Conservation (phyloP, 2,329 filamentous ascomycete genomes). For the Elsinoe necatrix region DNA sequence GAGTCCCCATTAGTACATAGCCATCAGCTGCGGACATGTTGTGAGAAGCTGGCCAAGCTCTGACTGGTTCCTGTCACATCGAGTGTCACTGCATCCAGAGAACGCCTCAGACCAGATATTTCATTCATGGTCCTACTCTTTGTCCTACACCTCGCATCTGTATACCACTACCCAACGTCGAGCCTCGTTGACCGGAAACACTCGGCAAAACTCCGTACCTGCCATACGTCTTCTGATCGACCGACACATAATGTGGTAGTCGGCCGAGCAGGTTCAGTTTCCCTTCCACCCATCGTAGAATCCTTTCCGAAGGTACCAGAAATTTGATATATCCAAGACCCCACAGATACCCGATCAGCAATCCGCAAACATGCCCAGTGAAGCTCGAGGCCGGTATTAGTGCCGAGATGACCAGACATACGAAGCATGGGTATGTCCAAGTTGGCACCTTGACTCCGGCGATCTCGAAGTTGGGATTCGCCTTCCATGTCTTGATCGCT, state of each 20-base stretch:
- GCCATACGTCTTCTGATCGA: conserved; percentile 93
- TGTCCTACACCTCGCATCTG: conserved; percentile 12
- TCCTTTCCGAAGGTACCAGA: conserved; percentile 80
- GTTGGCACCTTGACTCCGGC: conserved; percentile 70
- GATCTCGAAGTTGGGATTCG: conserved; percentile 67
- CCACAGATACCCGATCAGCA: conserved; percentile 79
- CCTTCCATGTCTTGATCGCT: conserved; percentile 73
- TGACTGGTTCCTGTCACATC: neutral
- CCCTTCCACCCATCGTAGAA: conserved; percentile 77
- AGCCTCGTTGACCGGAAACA: conserved; percentile 19
- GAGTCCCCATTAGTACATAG: too few species aligned
- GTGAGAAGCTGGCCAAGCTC: too few species aligned
- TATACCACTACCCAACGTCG: conserved; percentile 5
- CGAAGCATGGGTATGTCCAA: conserved; percentile 78
- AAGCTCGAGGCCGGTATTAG: conserved; percentile 75
- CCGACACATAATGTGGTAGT: conserved; percentile 83
- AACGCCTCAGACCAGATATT: neutral
- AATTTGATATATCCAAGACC: conserved; percentile 84
- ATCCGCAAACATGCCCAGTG: conserved; percentile 75
- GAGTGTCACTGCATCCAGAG: neutral
- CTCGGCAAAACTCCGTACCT: conserved; percentile 77
- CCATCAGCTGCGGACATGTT: too few species aligned
- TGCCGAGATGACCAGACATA: conserved; percentile 65
- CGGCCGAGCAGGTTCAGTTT: conserved; percentile 78
- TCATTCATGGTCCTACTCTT: conserved; percentile 1